Evolutionary conservation across 768 basidiomycete species (phyloP), one percentile per base, ranked within the genome.

Genomic region (Lactifluus subvellereus): DNA sequence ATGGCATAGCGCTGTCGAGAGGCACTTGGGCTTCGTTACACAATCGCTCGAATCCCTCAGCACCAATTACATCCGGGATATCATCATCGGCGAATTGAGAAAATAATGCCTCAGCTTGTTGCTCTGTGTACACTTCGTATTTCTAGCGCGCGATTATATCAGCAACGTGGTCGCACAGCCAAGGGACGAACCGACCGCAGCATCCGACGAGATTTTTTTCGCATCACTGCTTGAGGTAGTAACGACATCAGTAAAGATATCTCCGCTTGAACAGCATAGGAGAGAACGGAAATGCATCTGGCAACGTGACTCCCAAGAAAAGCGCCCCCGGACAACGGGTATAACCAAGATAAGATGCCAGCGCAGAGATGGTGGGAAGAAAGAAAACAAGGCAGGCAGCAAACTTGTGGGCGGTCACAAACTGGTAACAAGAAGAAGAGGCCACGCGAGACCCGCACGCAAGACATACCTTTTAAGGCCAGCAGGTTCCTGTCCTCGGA

Each of bases 11-110:
- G 35, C 89, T 88, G 20, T 92, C 90, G 72, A 94, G 75, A 0
- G 88, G 77, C 51, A 92, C 80, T n/a, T 81, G 75, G 13, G 85
- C 82, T 65, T 91, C 88, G 30, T 66, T 78, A 74, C 88, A 94
- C 33, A 94, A 74, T 57, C 74, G 77, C 72, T 87, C 84, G 65
- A 92, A 84, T 2, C 89, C 89, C 62, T 85, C 88, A 1, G 87
- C 81, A 0, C 84, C 86, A 68, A 94, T 91, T 49, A 81, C 75
- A 40, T 72, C 68, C 13, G 82, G 76, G 30, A 79, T 75, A 53
- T 90, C 88, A 8, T 66, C 62, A 62, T 77, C 75, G 27, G 84
- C 82, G 69, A 89, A 91, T 2, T 70, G 72, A 55, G 75, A 75
- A 77, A 92, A 93, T 16, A 91, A 77, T 5, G 50, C 45, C 1